Evolutionary conservation across 1,139 yeast species (phyloP).

Genomic region (Yueomyces sp.): DNA sequence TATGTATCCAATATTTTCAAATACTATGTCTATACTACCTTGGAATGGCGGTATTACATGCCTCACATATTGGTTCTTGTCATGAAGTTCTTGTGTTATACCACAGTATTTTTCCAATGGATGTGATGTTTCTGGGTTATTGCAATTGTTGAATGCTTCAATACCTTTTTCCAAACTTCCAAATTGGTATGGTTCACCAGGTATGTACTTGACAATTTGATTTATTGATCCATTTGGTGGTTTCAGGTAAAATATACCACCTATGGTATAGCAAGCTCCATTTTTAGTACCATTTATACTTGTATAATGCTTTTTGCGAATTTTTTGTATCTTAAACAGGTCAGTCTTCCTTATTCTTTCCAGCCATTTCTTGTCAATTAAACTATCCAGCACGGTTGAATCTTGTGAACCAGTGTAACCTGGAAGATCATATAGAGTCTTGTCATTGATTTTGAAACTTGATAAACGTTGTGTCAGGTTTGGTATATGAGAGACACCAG

Average conservation of each 20-base stretch:
- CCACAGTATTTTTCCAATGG: conserved; percentile 26
- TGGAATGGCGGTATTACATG: conserved; percentile 54
- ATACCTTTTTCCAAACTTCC: conserved; percentile 20
- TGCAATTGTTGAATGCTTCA: conserved; percentile 19
- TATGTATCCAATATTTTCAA: conserved; percentile 57
- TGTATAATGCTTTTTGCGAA: conserved; percentile 26
- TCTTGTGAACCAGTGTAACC: conserved; percentile 13
- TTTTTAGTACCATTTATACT: conserved; percentile 28
- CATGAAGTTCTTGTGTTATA: conserved; percentile 22
- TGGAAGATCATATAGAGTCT: conserved; percentile 19
- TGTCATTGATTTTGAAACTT: conserved; percentile 13
- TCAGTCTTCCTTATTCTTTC: conserved; percentile 20
- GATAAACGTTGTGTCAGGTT: conserved; percentile 22
- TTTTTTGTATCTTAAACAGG: conserved; percentile 11
- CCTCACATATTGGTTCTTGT: conserved; percentile 27
- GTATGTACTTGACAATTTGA: conserved; percentile 24
- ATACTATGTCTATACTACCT: conserved; percentile 55
- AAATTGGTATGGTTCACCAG: conserved; percentile 21
- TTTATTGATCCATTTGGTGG: conserved; percentile 35
- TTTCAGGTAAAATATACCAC: conserved; percentile 46
- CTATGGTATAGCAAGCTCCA: conserved; percentile 38
- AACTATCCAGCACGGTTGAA: conserved; percentile 1
- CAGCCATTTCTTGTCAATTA: conserved; percentile 14
- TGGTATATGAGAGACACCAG: conserved; percentile 24
- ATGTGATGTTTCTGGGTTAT: conserved; percentile 8